Base-by-base conservation (phyloP, 257 asterid genomes). In the Anisodus tanguticus region DNA sequence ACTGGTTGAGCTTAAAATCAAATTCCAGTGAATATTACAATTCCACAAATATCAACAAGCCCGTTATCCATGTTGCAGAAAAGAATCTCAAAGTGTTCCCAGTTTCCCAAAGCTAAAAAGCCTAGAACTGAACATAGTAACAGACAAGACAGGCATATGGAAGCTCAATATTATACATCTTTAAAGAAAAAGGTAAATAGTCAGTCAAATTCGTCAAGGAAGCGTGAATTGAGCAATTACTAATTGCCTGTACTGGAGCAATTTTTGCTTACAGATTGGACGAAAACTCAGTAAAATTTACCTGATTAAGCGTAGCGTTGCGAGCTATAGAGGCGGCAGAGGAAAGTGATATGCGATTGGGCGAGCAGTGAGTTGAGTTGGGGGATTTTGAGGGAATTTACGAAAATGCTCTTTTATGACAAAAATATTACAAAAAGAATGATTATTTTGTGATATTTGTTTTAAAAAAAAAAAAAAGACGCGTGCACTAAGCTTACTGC, bases 291-390 rank as follows among this genome's bases (percentile, higher is more conserved):
- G 45, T 41, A 62, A 19, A 8, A 3, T 19, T 19, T 62, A 22
- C 37, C 69, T 62, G 16, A 9, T 22, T 9, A 39, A 3, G 9
- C 31, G 69, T 19, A 26, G 69, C 69, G 69, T 62, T 19, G 69
- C 15, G 39, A 19, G 69, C 69, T 62, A 62, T 39, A 62, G 69
- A 62, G 69, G 69, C 69, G 39, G 69, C 69, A n/a, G 69, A 62
- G 39, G 39, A 62, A 37, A 7, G 5, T n/a, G 67, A 60, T 60
- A 60, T n/a, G 67, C 67, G 2, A 11, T 58, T 58, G 5, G 22
- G 22, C 63, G 45, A 41, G 45, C 45, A 41, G 45, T 5, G 5
- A 41, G 4, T 41, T 41, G 5, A 41, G 45, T 41, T 41, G 45
- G 45, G 45, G 45, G 45, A 5, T 41, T 41, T 41, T 41, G 45